Conservation (phyloP, 2,329 filamentous ascomycete species). For the Hymenoscyphus repandus region DNA sequence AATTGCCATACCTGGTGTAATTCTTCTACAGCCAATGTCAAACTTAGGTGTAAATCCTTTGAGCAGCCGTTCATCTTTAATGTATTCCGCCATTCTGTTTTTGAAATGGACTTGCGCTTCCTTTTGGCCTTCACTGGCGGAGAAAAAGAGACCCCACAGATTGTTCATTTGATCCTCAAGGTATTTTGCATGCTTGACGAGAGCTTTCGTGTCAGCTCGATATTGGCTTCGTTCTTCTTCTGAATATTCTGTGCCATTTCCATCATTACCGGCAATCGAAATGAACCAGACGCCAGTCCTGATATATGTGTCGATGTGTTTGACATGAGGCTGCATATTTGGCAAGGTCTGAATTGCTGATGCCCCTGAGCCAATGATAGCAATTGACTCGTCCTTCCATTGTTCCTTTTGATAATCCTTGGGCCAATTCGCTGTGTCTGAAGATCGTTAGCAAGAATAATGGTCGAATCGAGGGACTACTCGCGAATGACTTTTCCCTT, state of each 20-base stretch:
- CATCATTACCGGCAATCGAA: conserved; percentile 41
- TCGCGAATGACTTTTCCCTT: conserved; percentile 42
- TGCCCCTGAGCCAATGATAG: conserved; percentile 36
- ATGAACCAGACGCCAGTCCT: conserved; percentile 45
- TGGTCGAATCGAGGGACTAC: conserved; percentile 25
- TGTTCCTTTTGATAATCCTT: conserved; percentile 26
- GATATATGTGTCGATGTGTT: conserved; percentile 44
- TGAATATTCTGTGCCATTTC: conserved; percentile 40
- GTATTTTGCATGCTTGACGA: conserved; percentile 21
- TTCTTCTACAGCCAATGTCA: conserved; percentile 38
- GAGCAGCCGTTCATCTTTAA: conserved; percentile 45
- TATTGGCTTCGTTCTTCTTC: conserved; percentile 38
- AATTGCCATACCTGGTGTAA: conserved; percentile 37
- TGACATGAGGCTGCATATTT: conserved; percentile 36
- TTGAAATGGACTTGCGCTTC: conserved; percentile 34
- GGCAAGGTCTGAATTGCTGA: conserved; percentile 34
- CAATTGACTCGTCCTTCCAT: conserved; percentile 31
- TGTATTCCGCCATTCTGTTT: conserved; percentile 42
- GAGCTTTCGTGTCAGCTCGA: conserved; percentile 33
- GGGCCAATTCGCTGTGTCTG: conserved; percentile 42
- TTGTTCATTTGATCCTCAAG: conserved; percentile 39
- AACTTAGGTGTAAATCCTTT: conserved; percentile 36
- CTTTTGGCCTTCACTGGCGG: conserved; percentile 36
- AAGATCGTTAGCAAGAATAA: conserved; percentile 26
- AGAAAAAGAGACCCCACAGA: conserved; percentile 42